Conservation (phyloP, 2,329 filamentous ascomycete species). For the Colletotrichum cordylinicola region DNA sequence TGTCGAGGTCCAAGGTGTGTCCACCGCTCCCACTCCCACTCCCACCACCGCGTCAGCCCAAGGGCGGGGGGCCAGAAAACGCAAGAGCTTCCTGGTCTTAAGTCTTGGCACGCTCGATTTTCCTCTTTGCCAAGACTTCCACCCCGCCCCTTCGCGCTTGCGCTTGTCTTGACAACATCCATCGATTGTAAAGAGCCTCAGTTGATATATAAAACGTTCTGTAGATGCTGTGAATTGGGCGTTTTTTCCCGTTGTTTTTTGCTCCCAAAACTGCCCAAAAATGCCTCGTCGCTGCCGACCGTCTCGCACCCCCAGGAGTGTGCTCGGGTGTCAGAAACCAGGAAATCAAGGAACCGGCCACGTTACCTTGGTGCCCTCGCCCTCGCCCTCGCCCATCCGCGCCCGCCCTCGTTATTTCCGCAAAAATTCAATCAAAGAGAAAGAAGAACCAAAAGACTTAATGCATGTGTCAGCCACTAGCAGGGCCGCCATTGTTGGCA, state of each 20-base stretch:
- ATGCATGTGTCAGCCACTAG: slow-evolving; percentile 18
- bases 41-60: slow-evolving; percentile 22
- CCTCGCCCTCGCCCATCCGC: background rate
- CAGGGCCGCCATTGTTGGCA: background rate
- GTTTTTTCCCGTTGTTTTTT: slow-evolving; percentile 15
- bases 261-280: background rate
- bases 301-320: background rate
- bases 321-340: slow-evolving; percentile 1
- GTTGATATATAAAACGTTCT: background rate
- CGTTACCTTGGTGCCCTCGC: slow-evolving; percentile 4
- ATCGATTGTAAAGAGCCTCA: slow-evolving; percentile 18
- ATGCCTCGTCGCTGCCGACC: background rate
- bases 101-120: slow-evolving; percentile 21
- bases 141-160: slow-evolving; percentile 22
- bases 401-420: slow-evolving; percentile 16
- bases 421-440: background rate
- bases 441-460: background rate
- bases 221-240: background rate
- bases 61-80: slow-evolving; percentile 10
- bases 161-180: slow-evolving; percentile 24
- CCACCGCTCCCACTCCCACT: background rate
- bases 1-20: background rate
- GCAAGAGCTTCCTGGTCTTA: slow-evolving; percentile 20
- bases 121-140: slow-evolving; percentile 23
- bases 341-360: slow-evolving; percentile 18